phyloP scores from a whole-genome alignment of 805 yeast genomes.

The Ogataea salicorniae region DNA sequence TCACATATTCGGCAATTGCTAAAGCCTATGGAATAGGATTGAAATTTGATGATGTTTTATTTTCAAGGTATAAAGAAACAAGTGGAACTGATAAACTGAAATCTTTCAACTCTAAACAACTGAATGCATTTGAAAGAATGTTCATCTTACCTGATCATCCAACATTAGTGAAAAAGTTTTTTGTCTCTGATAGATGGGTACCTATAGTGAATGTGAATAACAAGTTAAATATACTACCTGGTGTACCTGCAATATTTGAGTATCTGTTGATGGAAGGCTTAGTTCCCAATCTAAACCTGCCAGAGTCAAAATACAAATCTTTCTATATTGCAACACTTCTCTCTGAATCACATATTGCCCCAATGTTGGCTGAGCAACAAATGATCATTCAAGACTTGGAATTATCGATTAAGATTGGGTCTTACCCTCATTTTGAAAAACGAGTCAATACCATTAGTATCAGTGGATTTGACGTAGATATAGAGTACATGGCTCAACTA shows the following conservation, averaged over 20 bases:
- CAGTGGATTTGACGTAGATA: conserved; percentile 47
- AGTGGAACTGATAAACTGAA: conserved; percentile 32
- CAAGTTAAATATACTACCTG: conserved; percentile 72
- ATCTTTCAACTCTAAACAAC: conserved; percentile 37
- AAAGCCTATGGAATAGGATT: conserved; percentile 51
- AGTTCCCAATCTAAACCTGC: conserved; percentile 32
- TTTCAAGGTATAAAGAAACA: conserved; percentile 51
- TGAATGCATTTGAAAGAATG: conserved; percentile 67
- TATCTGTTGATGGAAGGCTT: conserved; percentile 42
- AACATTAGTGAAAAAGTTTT: conserved; percentile 39
- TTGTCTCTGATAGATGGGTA: conserved; percentile 65
- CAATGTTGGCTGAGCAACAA: conserved; percentile 52
- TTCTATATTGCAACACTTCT: conserved; percentile 57
- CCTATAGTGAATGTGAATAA: conserved; percentile 69
- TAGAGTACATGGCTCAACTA: conserved; percentile 35
- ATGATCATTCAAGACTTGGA: conserved; percentile 28
- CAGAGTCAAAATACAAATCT: conserved; percentile 36
- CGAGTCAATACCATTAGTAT: conserved; percentile 68
- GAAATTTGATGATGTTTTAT: conserved; percentile 51
- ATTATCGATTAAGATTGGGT: conserved; percentile 64
- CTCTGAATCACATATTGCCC: conserved; percentile 67
- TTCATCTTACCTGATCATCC: conserved; percentile 57
- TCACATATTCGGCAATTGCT: conserved; percentile 74
- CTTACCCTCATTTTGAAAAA: conserved; percentile 74
- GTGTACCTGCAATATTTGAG: conserved; percentile 72